Conservation (phyloP, 371 early-diverging fungal species). For the Mortierella sp. region DNA sequence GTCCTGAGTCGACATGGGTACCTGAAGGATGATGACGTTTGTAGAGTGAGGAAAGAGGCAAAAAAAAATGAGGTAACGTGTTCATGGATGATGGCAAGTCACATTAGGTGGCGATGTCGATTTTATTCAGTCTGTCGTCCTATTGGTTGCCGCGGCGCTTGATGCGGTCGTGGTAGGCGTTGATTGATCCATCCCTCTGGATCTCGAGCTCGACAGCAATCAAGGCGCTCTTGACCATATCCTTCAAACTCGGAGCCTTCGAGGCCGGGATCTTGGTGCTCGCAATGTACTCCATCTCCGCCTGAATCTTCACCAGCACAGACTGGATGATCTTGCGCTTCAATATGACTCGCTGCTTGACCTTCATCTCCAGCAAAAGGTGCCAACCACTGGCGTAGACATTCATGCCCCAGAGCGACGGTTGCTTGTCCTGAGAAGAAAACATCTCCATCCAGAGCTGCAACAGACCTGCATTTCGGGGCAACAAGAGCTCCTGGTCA, state of each 20-base stretch:
- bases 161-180: constrained; percentile 5
- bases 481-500: neutral
- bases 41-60: neutral
- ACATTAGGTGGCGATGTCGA: neutral
- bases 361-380: neutral
- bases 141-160: neutral
- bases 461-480: neutral
- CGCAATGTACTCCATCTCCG: neutral
- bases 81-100: neutral
- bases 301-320: neutral
- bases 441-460: constrained; percentile 3
- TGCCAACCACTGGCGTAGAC: neutral
- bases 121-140: neutral
- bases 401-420: neutral
- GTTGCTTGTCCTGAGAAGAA: neutral
- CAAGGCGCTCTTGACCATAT: neutral
- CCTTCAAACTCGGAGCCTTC: neutral
- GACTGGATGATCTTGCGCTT: neutral
- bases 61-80: neutral
- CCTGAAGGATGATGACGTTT: neutral
- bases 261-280: neutral
- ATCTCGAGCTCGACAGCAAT: constrained; percentile 3
- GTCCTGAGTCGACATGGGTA: neutral
- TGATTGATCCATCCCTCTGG: neutral
- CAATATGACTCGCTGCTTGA: neutral